Base-by-base conservation (phyloP, 2,329 filamentous ascomycete genomes). In the Trichoderma sp. region DNA sequence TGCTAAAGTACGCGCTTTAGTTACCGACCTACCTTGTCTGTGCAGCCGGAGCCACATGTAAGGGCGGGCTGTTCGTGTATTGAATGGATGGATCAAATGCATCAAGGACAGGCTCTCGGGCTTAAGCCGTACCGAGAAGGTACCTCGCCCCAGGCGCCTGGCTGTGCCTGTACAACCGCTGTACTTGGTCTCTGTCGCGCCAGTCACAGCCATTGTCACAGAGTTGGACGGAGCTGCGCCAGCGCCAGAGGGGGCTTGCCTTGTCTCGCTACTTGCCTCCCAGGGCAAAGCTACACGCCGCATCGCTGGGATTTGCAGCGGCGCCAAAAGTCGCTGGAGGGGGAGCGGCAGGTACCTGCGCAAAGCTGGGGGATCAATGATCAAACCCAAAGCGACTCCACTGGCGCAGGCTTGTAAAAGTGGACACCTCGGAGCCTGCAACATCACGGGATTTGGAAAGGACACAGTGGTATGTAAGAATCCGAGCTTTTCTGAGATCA, bases 361-460 rank as follows among this genome's bases (percentile, higher is more conserved):
- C 53, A 54, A 45, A 54, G 56, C 32, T 42, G 42, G 60, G 59
- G 61, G 27, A 52, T 45, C 67, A 39, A 39, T 59, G 61, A 59
- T 45, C 42, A 48, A 48, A 48, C 42, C 22, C 42, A 19, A 48
- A 12, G 39, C n/a, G 61, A 15, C 42, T 68, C 61, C 63, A 61
- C 63, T 29, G 32, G 45, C 66, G 37, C 35, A 42, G 37, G 53
- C 32, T 48, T 53, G 19, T 67, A 74, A 75, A 74, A 75, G 71
- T 75, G 68, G 64, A 73, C 73, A 70, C 69, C 67, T 71, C 53
- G 58, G 67, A 67, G 70, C 63, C 67, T 72, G 70, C 71, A 75
- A 69, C 72, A 75, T 76, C 75, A 77, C 76, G 76, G 76, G 76
- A 77, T 76, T 73, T 75, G 70, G 71, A 79, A 78, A 79, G 78